Conservation (phyloP, 1,284 basidiomycete genomes). For the Coniferiporia sulphurascens region DNA sequence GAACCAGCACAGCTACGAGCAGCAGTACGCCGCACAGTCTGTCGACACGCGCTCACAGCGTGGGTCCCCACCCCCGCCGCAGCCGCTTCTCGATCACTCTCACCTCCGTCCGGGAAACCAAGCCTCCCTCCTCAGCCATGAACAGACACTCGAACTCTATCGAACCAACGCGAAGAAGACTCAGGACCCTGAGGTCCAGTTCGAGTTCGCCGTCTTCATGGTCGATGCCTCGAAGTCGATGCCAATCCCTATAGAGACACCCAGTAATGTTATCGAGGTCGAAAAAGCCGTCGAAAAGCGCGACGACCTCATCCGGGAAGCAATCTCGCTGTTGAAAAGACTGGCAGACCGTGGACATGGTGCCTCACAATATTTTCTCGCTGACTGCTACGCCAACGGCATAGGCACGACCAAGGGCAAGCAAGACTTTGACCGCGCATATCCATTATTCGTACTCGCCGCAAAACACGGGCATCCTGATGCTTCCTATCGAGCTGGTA, state of each 20-base stretch:
- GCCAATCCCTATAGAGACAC: conserved; percentile 62
- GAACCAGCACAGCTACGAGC: conserved; percentile 15
- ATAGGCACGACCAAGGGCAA: conserved; percentile 85
- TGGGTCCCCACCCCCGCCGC: conserved; percentile 36
- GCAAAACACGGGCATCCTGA: conserved; percentile 99
- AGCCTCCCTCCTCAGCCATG: conserved; percentile 89
- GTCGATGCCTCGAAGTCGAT: conserved; percentile 91
- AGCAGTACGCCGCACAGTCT: conserved; percentile 14
- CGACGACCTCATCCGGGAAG: conserved; percentile 85
- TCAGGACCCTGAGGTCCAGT: conserved; percentile 95
- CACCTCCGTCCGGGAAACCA: conserved; percentile 92
- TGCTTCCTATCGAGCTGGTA: conserved; percentile 92
- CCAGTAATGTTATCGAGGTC: conserved; percentile 71
- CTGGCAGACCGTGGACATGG: conserved; percentile 93
- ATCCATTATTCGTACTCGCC: conserved; percentile 92
- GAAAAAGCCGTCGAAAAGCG: conserved; percentile 79
- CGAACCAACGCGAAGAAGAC: conserved; percentile 98
- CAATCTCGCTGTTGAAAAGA: conserved; percentile 79
- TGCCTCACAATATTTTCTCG: conserved; percentile 94
- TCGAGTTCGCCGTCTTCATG: conserved; percentile 98
- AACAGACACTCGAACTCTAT: conserved; percentile 95
- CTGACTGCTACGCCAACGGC: conserved; percentile 96
- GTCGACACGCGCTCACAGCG: conserved; percentile 12
- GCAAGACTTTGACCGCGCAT: conserved; percentile 96
- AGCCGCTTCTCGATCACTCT: conserved; percentile 83